Conservation (phyloP, 352 stramenopile genomes). For the Globisporangium radiosum region DNA sequence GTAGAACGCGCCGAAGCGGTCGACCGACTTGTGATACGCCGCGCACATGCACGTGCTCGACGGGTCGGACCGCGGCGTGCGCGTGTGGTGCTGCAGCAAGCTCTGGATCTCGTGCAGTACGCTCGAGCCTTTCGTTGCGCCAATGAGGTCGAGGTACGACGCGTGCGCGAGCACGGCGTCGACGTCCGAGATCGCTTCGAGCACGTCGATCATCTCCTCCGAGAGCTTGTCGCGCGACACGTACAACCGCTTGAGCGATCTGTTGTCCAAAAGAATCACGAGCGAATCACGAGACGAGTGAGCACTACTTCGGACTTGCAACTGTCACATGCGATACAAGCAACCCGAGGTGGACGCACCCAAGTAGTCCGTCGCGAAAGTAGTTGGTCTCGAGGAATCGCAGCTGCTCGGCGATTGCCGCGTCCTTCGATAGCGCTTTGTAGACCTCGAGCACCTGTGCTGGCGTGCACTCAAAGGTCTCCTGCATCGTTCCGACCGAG, state of each 20-base stretch:
- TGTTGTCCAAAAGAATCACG: not conserved
- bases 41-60: slow-evolving; percentile 55
- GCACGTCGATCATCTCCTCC: slow-evolving; percentile 58
- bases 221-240: slow-evolving; percentile 48
- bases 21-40: slow-evolving; percentile 57
- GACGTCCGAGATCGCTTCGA: slow-evolving; percentile 71
- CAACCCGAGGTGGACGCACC: slow-evolving; percentile 10
- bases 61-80: slow-evolving; percentile 20
- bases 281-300: not conserved
- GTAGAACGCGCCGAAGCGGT: slow-evolving; percentile 66
- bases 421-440: slow-evolving; percentile 45
- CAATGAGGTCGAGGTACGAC: slow-evolving; percentile 54
- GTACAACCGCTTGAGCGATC: slow-evolving; percentile 58
- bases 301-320: no score
- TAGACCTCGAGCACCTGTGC: slow-evolving; percentile 49
- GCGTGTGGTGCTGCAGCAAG: slow-evolving; percentile 43
- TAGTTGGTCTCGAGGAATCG: slow-evolving; percentile 69
- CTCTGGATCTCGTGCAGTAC: slow-evolving; percentile 54
- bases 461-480: slow-evolving; percentile 62
- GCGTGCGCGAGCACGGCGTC: slow-evolving; percentile 55
- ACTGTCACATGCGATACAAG: no score
- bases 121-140: slow-evolving; percentile 37
- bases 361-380: slow-evolving; percentile 50
- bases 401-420: slow-evolving; percentile 40
- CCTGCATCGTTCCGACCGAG: slow-evolving; percentile 39